Evolutionary conservation across 1,284 basidiomycete species (phyloP).

Genomic region (Malassezia brasiliensis): DNA sequence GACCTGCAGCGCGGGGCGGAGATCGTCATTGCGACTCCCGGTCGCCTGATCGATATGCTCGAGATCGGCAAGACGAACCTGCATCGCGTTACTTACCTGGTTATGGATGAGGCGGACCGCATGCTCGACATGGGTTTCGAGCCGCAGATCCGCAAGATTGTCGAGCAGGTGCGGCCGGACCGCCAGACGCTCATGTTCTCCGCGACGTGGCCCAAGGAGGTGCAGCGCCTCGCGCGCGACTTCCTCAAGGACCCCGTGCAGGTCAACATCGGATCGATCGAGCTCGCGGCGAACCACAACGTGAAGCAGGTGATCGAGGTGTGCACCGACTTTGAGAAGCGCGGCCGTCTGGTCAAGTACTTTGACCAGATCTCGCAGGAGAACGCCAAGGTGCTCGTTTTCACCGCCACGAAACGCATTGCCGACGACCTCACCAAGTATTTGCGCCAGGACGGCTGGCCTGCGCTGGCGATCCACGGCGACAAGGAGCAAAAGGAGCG

Average conservation of each 20-base stretch:
- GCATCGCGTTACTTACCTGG: conserved; percentile 87
- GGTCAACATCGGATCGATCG: conserved; percentile 97
- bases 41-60: conserved; percentile 70
- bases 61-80: conserved; percentile 94
- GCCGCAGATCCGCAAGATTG: conserved; percentile 96
- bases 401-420: conserved; percentile 92
- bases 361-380: conserved; percentile 91
- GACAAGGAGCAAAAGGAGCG: conserved; percentile 84
- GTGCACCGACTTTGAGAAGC: conserved; percentile 96
- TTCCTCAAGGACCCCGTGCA: conserved; percentile 94
- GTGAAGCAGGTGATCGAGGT: conserved; percentile 91
- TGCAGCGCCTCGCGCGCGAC: conserved; percentile 91
- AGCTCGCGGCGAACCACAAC: conserved; percentile 95
- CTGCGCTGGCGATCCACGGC: conserved; percentile 90
- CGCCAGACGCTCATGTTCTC: conserved; percentile 76
- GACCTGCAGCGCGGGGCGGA: conserved; percentile 94
- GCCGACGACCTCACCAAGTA: conserved; percentile 92
- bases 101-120: conserved; percentile 98
- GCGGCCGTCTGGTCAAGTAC: conserved; percentile 88
- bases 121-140: conserved; percentile 99
- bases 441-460: conserved; percentile 67
- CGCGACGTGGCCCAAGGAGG: conserved; percentile 98
- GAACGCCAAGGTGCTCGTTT: conserved; percentile 97
- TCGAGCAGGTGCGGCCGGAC: conserved; percentile 89
- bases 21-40: conserved; percentile 75